Conservation (phyloP, 139 green algal genomes). For the Chlorella sp. region DNA sequence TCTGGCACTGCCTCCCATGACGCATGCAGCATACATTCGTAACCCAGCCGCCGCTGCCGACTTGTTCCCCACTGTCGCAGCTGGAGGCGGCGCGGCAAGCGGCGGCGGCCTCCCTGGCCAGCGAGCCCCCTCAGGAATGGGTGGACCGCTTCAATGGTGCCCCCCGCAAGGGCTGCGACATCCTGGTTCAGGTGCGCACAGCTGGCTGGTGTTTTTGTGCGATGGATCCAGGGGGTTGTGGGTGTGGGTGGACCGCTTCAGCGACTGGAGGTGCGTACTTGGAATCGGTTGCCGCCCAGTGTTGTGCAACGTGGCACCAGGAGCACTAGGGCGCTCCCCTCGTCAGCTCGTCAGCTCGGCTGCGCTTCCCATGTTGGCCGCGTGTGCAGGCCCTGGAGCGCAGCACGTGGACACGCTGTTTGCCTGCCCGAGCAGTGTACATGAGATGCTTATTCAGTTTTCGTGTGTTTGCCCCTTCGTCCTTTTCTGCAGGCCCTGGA, state of each 20-base stretch:
- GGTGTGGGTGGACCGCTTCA: no score
- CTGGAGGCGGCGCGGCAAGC: constrained; percentile 44
- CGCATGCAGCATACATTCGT: background rate
- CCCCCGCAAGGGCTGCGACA: constrained; percentile 95
- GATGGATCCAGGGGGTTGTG: no score
- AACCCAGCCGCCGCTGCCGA: background rate
- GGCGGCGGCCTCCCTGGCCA: constrained; percentile 39
- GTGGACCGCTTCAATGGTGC: constrained; percentile 83
- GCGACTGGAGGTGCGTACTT: no score
- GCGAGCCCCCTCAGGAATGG: constrained; percentile 59
- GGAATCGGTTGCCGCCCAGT: no score
- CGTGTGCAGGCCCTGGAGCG: constrained; percentile 83
- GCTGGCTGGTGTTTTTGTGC: background rate
- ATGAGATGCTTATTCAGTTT: no score
- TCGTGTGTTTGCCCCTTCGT: no score
- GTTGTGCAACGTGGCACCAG: no score
- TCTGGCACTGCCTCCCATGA: background rate
- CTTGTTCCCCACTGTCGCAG: constrained; percentile 6
- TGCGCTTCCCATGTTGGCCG: no score
- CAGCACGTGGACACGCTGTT: constrained; percentile 84
- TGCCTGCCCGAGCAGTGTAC: constrained; percentile 83
- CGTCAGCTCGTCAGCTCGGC: no score
- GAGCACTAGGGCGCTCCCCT: no score
- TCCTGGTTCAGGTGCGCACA: constrained; percentile 87
- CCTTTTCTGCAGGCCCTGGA: constrained; percentile 77